Percentiles rank a stretch among this genome's conserved stretches.
These are phyloP conservation scores for Nicotiana undulata DNA, from an alignment of 257 asterid species.

Conservation along the genomic window DNA sequence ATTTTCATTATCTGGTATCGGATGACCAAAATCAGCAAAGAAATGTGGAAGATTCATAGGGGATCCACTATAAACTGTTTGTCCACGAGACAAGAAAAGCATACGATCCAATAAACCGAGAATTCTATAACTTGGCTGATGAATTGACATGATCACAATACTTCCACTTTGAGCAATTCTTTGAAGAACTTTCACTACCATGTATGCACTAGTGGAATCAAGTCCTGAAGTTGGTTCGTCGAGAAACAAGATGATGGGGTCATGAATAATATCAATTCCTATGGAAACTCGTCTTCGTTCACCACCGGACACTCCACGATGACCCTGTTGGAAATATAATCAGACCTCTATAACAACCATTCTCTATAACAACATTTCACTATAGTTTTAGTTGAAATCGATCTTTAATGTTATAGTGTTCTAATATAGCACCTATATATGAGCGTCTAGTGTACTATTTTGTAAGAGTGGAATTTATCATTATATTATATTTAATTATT, in stretches of 20 bases:
- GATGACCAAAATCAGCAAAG: conserved; percentile 68
- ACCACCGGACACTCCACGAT: conserved; percentile 57
- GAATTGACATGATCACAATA: conserved; percentile 70
- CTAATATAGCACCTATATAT: too few relatives aligned
- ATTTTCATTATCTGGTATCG: conserved; percentile 68
- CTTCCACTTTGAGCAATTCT: conserved; percentile 81
- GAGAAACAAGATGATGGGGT: conserved; percentile 59
- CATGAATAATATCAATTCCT: conserved; percentile 80
- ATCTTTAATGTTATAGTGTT: too few relatives aligned
- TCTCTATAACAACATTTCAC: too few relatives aligned
- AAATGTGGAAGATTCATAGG: conserved; percentile 43
- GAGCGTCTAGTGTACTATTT: neutral
- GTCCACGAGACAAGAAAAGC: conserved; percentile 64
- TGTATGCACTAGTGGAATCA: conserved; percentile 80
- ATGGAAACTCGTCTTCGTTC: conserved; percentile 76
- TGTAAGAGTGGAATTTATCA: neutral
- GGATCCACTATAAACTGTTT: conserved; percentile 70
- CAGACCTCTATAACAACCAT: too few relatives aligned
- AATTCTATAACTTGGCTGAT: conserved; percentile 75
- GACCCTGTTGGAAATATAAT: conserved; percentile 20
- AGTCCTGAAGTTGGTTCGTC: conserved; percentile 85
- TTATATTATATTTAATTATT: too few relatives aligned
- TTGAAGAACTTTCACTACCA: conserved; percentile 78
- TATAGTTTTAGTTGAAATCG: too few relatives aligned
- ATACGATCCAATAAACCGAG: conserved; percentile 52